Evolutionary conservation across 371 early-diverging fungal genomes (phyloP).

Genomic region (Coemansia sp.): DNA sequence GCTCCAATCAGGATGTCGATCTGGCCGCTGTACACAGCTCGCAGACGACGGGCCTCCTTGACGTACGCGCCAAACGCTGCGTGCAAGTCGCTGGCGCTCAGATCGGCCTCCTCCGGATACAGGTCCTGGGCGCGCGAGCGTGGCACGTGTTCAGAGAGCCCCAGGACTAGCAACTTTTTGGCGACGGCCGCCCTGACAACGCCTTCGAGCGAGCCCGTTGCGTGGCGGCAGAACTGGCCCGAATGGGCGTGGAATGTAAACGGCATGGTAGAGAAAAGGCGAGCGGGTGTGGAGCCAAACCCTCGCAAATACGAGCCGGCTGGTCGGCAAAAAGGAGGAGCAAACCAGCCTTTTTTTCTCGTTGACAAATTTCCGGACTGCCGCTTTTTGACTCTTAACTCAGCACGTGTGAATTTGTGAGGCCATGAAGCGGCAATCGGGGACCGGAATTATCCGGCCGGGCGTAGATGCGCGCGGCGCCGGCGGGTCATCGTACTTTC

Average conservation of each 20-base stretch:
- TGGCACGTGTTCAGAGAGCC: constrained; percentile 67
- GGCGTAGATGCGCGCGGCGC: constrained; percentile 25
- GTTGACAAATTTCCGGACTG: too few species aligned
- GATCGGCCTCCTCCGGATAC: constrained; percentile 67
- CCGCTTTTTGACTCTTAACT: neutral
- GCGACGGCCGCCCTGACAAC: constrained; percentile 54
- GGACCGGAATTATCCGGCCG: constrained; percentile 39
- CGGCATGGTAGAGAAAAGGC: constrained; percentile 49
- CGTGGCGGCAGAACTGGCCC: constrained; percentile 68
- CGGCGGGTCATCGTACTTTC: constrained; percentile 46
- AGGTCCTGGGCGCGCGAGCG: constrained; percentile 57
- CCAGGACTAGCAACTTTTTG: constrained; percentile 52
- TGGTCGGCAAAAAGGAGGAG: neutral
- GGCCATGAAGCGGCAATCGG: constrained; percentile 47
- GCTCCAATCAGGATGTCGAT: constrained; percentile 80
- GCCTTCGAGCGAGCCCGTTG: constrained; percentile 58
- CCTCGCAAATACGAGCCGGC: too few species aligned
- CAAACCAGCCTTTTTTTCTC: neutral
- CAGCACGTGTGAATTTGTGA: neutral
- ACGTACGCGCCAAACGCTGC: constrained; percentile 61
- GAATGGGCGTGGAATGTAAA: constrained; percentile 64
- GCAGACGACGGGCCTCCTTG: constrained; percentile 70
- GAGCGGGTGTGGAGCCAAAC: neutral
- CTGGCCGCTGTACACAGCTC: constrained; percentile 44
- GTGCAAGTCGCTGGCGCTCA: constrained; percentile 61